Percentiles rank a stretch among this genome's conserved stretches.
phyloP scores from a whole-genome alignment of 1,139 yeast species.

The Diutina rugosa region DNA sequence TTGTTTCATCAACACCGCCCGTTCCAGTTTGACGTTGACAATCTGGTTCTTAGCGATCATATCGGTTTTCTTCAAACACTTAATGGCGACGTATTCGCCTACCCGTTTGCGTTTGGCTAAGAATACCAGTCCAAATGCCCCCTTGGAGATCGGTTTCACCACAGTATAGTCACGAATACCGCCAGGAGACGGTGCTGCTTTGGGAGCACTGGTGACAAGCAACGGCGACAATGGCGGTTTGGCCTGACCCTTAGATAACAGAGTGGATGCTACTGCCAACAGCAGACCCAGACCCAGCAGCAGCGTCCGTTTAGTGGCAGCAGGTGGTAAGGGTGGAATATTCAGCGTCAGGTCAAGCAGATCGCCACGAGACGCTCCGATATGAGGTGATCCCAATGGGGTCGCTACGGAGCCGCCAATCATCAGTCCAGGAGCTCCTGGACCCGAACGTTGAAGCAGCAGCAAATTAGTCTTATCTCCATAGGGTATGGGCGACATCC shows the following conservation, averaged over 20 bases:
- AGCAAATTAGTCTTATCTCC: conserved; percentile 37
- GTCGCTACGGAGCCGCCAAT: not conserved
- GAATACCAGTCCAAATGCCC: conserved; percentile 95
- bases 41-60: conserved; percentile 97
- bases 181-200: conserved; percentile 32
- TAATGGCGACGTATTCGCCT: conserved; percentile 93
- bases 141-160: conserved; percentile 86
- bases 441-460: conserved; percentile 30
- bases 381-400: not conserved
- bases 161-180: conserved; percentile 78
- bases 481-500: conserved; percentile 40
- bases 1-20: conserved; percentile 97
- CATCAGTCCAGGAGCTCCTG: not conserved
- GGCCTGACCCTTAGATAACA: not conserved
- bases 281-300: not conserved
- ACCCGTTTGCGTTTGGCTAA: conserved; percentile 73
- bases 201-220: conserved; percentile 34
- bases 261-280: not conserved
- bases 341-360: not conserved
- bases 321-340: not conserved
- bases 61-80: conserved; percentile 85
- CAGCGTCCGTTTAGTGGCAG: not conserved
- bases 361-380: not conserved
- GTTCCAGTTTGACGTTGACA: conserved; percentile 82
- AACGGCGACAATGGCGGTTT: conserved; percentile 76